These are phyloP conservation scores for Cynara cardunculus DNA, from an alignment of 129 eudicot genomes.

Conservation along the genomic window DNA sequence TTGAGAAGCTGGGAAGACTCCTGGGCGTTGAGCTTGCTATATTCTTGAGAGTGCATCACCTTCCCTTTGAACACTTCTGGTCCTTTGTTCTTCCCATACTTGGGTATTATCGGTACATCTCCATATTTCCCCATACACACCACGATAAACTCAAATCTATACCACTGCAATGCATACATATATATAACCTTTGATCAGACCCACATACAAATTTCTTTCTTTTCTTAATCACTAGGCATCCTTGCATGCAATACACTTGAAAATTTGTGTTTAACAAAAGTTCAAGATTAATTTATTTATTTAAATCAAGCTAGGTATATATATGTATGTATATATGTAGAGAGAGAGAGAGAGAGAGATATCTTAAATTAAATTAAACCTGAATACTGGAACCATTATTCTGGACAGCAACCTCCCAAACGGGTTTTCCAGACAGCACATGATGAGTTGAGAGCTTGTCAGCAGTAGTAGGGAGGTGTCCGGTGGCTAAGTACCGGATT, in stretches of 20 bases:
- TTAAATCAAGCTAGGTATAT: background rate
- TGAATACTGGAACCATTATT: conserved; percentile 33
- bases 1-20: conserved; percentile 47
- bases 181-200: background rate
- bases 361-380: conserved; percentile 24
- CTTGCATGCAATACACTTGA: too few species aligned
- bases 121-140: conserved; percentile 94
- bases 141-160: conserved; percentile 77
- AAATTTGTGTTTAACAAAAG: too few species aligned
- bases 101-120: conserved; percentile 68
- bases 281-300: background rate
- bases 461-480: background rate
- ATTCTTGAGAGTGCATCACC: conserved; percentile 82
- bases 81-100: conserved; percentile 67
- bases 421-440: conserved; percentile 34
- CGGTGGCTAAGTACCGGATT: conserved; percentile 57
- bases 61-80: conserved; percentile 72
- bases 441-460: background rate
- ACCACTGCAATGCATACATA: conserved; percentile 55
- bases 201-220: background rate
- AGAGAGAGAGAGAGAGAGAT: too few species aligned
- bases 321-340: too few species aligned
- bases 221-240: too few species aligned
- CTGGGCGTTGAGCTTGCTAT: conserved; percentile 59
- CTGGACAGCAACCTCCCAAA: conserved; percentile 92